Percentiles rank a stretch among this genome's conserved stretches.
phyloP scores from a whole-genome alignment of 176 grass and related monocot genomes.

The Oryza australiensis region DNA sequence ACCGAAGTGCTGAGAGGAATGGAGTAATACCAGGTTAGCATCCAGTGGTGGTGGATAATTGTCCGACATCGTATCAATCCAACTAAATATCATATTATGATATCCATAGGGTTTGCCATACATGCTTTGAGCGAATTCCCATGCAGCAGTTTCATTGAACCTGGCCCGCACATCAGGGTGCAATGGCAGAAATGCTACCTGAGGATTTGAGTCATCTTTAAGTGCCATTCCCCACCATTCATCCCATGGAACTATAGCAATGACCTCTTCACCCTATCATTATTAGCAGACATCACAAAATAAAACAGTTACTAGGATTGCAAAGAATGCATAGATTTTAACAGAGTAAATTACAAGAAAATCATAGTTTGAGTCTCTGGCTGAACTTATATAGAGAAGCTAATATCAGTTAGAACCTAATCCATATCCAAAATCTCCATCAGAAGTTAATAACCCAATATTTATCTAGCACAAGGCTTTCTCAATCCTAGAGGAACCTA shows the following conservation, averaged over 20 bases:
- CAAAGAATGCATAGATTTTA: background rate
- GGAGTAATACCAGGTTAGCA: slow-evolving; percentile 82
- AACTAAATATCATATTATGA: slow-evolving; percentile 99
- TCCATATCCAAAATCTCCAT: background rate
- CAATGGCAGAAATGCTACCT: slow-evolving; percentile 81
- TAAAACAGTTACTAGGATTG: background rate
- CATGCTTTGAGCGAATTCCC: slow-evolving; percentile 87
- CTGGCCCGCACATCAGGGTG: slow-evolving; percentile 69
- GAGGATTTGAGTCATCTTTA: slow-evolving; percentile 89
- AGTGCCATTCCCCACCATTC: slow-evolving; percentile 97
- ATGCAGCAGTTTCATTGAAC: slow-evolving; percentile 87
- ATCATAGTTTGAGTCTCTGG: background rate
- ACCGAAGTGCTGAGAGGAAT: slow-evolving; percentile 12
- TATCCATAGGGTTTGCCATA: slow-evolving; percentile 92
- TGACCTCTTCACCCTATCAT: slow-evolving; percentile 87
- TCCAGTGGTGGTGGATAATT: slow-evolving; percentile 97
- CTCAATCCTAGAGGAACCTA: background rate
- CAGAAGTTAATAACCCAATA: background rate
- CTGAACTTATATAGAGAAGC: background rate
- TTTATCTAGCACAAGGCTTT: background rate
- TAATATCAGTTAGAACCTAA: background rate
- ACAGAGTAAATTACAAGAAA: background rate
- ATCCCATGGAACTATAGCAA: slow-evolving; percentile 86
- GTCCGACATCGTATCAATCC: slow-evolving; percentile 85
- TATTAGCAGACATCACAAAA: background rate